Evolutionary conservation across 352 stramenopile species (phyloP).

Genomic region (Phytophthora sp.): DNA sequence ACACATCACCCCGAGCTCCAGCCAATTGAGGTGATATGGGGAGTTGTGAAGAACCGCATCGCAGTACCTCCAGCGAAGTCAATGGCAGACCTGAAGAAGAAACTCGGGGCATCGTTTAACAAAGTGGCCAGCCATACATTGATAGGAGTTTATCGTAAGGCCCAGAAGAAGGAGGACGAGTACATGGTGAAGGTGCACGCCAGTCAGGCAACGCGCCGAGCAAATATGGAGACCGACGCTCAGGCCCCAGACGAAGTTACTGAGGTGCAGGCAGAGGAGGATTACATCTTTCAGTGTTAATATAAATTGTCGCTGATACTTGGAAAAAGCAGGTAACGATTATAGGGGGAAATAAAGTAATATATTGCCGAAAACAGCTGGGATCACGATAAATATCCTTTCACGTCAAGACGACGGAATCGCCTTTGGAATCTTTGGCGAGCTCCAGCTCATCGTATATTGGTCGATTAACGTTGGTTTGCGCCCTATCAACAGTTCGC

Average conservation of each 20-base stretch:
- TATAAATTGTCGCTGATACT: background rate
- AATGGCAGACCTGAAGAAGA: background rate
- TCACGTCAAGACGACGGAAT: background rate
- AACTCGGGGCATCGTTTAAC: background rate
- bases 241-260: background rate
- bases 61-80: background rate
- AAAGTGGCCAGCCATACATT: background rate
- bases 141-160: background rate
- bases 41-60: background rate
- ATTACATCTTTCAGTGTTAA: background rate
- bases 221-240: background rate
- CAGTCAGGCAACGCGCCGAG: too few relatives aligned
- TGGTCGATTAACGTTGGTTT: background rate
- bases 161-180: background rate
- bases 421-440: background rate
- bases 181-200: background rate
- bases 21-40: too few relatives aligned
- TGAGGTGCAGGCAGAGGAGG: background rate
- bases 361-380: background rate
- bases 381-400: too few relatives aligned
- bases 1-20: too few relatives aligned
- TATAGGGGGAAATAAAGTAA: background rate
- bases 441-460: background rate
- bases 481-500: background rate
- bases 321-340: background rate